phyloP scores from a whole-genome alignment of 2,329 filamentous ascomycete genomes.

The Diaporthe amygdali region DNA sequence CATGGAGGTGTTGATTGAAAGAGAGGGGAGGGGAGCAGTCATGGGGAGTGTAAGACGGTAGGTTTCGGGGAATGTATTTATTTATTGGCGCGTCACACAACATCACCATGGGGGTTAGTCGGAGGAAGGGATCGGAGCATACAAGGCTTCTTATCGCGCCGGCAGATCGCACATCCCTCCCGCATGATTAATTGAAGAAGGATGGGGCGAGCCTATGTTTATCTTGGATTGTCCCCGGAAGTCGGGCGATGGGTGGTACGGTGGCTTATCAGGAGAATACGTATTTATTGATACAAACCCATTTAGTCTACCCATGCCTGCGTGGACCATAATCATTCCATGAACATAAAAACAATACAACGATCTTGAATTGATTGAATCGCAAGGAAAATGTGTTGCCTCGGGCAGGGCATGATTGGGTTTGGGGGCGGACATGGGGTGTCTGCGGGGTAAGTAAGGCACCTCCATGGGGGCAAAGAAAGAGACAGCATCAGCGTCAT shows the following conservation, averaged over 20 bases:
- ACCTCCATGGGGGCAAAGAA: no score
- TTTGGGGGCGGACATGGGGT: neutral
- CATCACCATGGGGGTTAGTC: neutral
- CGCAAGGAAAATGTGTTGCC: neutral
- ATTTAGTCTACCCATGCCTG: neutral
- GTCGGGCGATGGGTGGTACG: neutral
- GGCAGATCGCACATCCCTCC: conserved; percentile 10
- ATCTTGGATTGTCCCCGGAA: neutral
- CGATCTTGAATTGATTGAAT: conserved; percentile 2
- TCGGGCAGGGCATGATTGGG: neutral
- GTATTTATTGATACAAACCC: neutral
- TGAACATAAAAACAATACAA: neutral
- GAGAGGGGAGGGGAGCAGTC: neutral
- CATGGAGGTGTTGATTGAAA: no score
- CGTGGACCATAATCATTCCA: neutral
- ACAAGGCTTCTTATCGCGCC: conserved; percentile 4
- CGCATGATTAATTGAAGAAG: neutral
- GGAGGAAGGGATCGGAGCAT: neutral
- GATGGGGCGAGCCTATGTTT: neutral
- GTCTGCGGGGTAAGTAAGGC: neutral
- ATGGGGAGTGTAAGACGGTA: neutral
- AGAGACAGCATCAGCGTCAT: no score
- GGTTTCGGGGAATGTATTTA: neutral
- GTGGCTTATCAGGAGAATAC: neutral
- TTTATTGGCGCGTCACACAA: neutral